Conservation (phyloP, 1,139 yeast species). For the Yamadazyma atlantica region DNA sequence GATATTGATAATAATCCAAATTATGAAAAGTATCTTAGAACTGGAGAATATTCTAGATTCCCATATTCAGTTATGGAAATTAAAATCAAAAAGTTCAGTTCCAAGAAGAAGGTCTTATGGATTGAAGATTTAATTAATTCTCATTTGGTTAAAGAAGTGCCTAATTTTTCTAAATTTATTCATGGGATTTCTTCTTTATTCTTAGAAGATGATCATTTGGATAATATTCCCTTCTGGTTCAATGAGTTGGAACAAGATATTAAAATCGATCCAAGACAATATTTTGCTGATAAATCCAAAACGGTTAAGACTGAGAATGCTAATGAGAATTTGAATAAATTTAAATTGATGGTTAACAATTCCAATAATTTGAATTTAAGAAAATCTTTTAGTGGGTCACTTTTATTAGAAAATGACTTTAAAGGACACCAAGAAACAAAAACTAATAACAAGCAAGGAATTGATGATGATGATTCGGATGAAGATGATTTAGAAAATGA, state of each 20-base stretch:
- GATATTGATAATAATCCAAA: constrained; percentile 80
- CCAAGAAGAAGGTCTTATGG: constrained; percentile 63
- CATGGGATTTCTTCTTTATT: constrained; percentile 89
- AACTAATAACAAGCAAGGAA: constrained; percentile 7
- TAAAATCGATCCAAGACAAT: constrained; percentile 72
- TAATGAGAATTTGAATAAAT: constrained; percentile 47
- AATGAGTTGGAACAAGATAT: constrained; percentile 84
- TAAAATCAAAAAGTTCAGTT: constrained; percentile 59
- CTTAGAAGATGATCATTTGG: constrained; percentile 87
- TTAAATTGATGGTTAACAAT: constrained; percentile 42
- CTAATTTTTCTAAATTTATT: constrained; percentile 83
- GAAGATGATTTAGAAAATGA: constrained; percentile 8
- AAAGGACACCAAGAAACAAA: constrained; percentile 3
- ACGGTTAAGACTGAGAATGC: constrained; percentile 21
- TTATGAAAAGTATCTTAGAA: constrained; percentile 72
- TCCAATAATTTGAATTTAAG: constrained; percentile 30
- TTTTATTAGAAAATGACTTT: constrained; percentile 19
- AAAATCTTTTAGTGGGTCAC: constrained; percentile 44
- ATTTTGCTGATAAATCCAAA: constrained; percentile 51
- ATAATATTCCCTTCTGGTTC: constrained; percentile 91
- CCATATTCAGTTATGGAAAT: constrained; percentile 94
- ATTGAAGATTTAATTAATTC: constrained; percentile 81
- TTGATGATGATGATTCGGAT: constrained; percentile 12
- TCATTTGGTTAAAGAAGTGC: constrained; percentile 86
- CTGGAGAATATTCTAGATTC: constrained; percentile 83